Percentiles rank a stretch among this genome's conserved stretches.
phyloP scores from a whole-genome alignment of 768 basidiomycete genomes.

The Pisolithus sp. region DNA sequence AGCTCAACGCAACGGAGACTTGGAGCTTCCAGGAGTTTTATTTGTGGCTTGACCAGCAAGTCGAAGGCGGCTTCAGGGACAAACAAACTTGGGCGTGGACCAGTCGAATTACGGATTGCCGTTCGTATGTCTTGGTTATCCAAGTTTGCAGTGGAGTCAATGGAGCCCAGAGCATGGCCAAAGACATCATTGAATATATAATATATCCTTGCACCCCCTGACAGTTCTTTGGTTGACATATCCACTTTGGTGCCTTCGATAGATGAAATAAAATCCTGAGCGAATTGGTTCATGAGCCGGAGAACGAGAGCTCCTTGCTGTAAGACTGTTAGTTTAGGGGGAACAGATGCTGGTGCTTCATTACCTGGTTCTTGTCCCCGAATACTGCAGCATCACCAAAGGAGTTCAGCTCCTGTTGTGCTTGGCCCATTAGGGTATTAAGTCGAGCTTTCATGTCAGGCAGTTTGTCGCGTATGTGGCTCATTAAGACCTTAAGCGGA shows the following conservation, averaged over 20 bases:
- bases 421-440: constrained; percentile 98
- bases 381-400: constrained; percentile 92
- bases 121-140: constrained; percentile 95
- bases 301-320: constrained; percentile 86
- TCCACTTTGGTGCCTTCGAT: constrained; percentile 97
- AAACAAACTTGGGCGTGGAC: constrained; percentile 91
- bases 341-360: background rate
- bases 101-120: constrained; percentile 97
- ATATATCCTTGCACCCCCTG: constrained; percentile 95
- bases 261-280: constrained; percentile 91
- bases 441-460: constrained; percentile 99
- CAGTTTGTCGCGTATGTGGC: constrained; percentile 96
- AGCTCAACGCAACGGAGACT: constrained; percentile 94
- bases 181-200: constrained; percentile 99
- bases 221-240: constrained; percentile 96
- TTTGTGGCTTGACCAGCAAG: constrained; percentile 94
- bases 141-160: constrained; percentile 87
- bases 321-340: constrained; percentile 10
- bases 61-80: constrained; percentile 98
- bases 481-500: constrained; percentile 78
- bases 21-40: constrained; percentile 91
- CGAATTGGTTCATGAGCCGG: constrained; percentile 97
- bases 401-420: constrained; percentile 94
- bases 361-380: constrained; percentile 82
- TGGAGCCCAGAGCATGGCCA: constrained; percentile 81